A percentile compares a stretch with the other conserved stretches of the same genome.
Conservation (phyloP, 1,284 basidiomycete genomes). For the Boletus hoseneyae region DNA sequence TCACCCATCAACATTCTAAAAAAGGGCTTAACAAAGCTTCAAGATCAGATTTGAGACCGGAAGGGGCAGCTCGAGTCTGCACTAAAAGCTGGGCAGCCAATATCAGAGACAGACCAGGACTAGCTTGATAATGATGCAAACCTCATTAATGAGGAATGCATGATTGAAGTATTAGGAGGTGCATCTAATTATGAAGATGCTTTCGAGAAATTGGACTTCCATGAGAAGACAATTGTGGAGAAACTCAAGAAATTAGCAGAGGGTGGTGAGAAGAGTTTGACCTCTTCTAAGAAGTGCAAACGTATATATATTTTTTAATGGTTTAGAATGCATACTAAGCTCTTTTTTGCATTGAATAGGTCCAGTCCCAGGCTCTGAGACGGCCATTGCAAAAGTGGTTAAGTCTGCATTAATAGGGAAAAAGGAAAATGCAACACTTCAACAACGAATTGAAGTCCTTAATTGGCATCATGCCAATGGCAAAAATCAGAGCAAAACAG, state of each 20-base stretch:
- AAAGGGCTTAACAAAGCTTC: slow-evolving; percentile 4
- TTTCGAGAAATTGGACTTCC: neutral
- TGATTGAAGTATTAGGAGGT: neutral
- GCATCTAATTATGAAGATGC: slow-evolving; percentile 6
- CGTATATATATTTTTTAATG: neutral
- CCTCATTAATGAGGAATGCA: slow-evolving; percentile 4
- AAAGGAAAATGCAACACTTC: too few relatives aligned
- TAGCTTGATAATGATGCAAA: slow-evolving; percentile 12
- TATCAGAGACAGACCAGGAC: slow-evolving; percentile 2
- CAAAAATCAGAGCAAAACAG: too few relatives aligned
- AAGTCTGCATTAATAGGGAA: too few relatives aligned
- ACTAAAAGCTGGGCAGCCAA: neutral
- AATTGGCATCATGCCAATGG: too few relatives aligned
- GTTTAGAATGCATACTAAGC: too few relatives aligned
- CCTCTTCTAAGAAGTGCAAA: slow-evolving; percentile 6
- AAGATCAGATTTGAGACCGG: neutral
- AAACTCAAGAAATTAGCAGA: slow-evolving; percentile 1
- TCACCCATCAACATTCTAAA: slow-evolving; percentile 4
- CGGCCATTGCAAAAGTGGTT: too few relatives aligned
- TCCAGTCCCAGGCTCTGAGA: too few relatives aligned
- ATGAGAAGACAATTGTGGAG: neutral
- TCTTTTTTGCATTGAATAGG: too few relatives aligned
- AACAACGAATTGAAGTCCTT: too few relatives aligned
- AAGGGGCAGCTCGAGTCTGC: neutral
- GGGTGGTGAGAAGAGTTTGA: too few relatives aligned